These are phyloP conservation scores for Oehlia diaphana DNA, from an alignment of 192 early-diverging fungal genomes.

Conservation along the genomic window DNA sequence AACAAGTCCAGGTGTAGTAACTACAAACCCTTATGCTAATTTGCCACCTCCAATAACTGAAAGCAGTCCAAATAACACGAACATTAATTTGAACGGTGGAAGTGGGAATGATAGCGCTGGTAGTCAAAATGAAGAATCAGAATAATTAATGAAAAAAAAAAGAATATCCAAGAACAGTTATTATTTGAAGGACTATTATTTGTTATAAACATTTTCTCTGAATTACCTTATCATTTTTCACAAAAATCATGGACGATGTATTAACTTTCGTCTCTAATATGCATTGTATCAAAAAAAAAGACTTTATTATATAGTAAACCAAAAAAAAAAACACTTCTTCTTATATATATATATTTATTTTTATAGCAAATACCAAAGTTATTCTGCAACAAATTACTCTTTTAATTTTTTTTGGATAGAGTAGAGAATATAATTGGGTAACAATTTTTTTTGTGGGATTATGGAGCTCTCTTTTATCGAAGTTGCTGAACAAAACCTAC, in stretches of 20 bases:
- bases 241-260: background rate
- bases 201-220: background rate
- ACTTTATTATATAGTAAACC: background rate
- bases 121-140: slow-evolving; percentile 27
- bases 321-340: background rate
- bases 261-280: background rate
- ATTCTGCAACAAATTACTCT: background rate
- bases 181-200: background rate
- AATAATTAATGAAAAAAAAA: slow-evolving; percentile 4
- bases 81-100: slow-evolving; percentile 18
- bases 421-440: no score
- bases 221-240: background rate
- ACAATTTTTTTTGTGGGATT: background rate
- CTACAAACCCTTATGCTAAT: slow-evolving; percentile 26
- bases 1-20: slow-evolving; percentile 24
- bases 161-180: background rate
- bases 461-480: background rate
- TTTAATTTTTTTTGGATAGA: background rate
- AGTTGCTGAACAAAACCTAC: background rate
- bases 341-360: background rate
- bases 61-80: slow-evolving; percentile 12
- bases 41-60: slow-evolving; percentile 11
- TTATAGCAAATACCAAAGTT: background rate
- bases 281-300: background rate
- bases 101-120: slow-evolving; percentile 16